Evolutionary conservation across 371 early-diverging fungal genomes (phyloP).

Genomic region (Fennellomyces sp.): DNA sequence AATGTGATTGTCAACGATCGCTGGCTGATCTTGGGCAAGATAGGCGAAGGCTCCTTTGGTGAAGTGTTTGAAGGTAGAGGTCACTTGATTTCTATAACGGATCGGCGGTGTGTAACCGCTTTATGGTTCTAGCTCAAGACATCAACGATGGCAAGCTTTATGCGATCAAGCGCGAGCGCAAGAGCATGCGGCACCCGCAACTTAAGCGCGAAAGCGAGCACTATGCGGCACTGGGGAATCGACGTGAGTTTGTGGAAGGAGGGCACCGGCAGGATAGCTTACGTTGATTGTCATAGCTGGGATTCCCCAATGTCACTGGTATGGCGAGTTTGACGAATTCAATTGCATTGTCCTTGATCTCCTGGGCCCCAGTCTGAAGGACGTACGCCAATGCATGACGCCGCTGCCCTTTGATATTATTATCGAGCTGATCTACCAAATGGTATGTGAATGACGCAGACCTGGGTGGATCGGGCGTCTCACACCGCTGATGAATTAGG

Average conservation of each 20-base stretch:
- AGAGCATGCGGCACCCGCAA: conserved; percentile 48
- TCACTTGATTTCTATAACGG: neutral
- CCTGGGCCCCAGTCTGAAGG: conserved; percentile 94
- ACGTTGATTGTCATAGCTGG: conserved; percentile 50
- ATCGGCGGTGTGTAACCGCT: neutral
- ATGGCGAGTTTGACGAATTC: conserved; percentile 91
- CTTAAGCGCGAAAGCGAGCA: conserved; percentile 52
- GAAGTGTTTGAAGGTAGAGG: conserved; percentile 65
- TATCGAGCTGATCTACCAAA: conserved; percentile 58
- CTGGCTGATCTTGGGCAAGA: conserved; percentile 60
- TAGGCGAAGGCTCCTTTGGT: conserved; percentile 70
- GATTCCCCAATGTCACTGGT: conserved; percentile 88
- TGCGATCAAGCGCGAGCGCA: conserved; percentile 59
- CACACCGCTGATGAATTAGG: conserved; percentile 47
- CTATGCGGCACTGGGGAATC: conserved; percentile 52
- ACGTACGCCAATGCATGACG: conserved; percentile 62
- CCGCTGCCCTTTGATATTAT: conserved; percentile 51
- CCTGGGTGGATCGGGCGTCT: neutral
- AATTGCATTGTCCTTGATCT: conserved; percentile 95
- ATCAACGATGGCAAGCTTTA: conserved; percentile 46
- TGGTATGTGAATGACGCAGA: conserved; percentile 37
- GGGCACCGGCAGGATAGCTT: neutral
- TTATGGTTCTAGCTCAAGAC: conserved; percentile 41
- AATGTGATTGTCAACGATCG: conserved; percentile 57
- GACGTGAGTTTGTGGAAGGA: conserved; percentile 38